These are phyloP conservation scores for Solanum chacoense DNA, from an alignment of 305 asterid species.

Conservation along the genomic window DNA sequence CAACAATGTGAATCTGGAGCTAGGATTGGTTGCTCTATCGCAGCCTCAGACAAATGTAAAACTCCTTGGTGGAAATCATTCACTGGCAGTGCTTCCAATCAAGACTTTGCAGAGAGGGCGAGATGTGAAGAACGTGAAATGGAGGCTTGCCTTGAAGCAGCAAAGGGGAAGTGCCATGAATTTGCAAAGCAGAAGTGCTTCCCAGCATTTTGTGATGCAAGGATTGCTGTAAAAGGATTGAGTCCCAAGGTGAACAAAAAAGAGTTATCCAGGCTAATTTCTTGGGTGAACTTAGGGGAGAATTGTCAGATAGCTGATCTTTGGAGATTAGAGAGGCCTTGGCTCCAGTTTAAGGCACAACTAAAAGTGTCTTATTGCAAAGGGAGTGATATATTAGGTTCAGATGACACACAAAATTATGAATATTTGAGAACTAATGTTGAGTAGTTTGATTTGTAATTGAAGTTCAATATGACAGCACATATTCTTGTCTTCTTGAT, in stretches of 20 bases:
- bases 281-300: slow-evolving; percentile 33
- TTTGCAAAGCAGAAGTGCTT: slow-evolving; percentile 54
- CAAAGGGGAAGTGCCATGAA: slow-evolving; percentile 43
- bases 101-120: slow-evolving; percentile 44
- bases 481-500: not conserved
- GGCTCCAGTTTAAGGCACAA: slow-evolving; percentile 35
- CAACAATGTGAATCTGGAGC: slow-evolving; percentile 73
- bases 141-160: slow-evolving; percentile 47
- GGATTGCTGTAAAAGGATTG: slow-evolving; percentile 33
- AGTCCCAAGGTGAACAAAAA: slow-evolving; percentile 25
- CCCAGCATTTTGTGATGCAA: slow-evolving; percentile 49
- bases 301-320: slow-evolving; percentile 19
- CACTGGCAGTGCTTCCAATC: slow-evolving; percentile 30
- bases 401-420: slow-evolving; percentile 11
- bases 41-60: slow-evolving; percentile 72
- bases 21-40: slow-evolving; percentile 77
- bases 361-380: slow-evolving; percentile 27
- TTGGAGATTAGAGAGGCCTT: slow-evolving; percentile 26
- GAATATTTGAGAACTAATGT: slow-evolving; percentile 23
- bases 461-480: not conserved
- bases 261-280: slow-evolving; percentile 43
- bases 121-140: slow-evolving; percentile 74
- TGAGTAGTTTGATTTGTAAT: not conserved
- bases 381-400: slow-evolving; percentile 52
- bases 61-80: slow-evolving; percentile 73